A percentile compares a stretch with the other conserved stretches of the same genome.
Evolutionary conservation across 1,284 basidiomycete genomes (phyloP).

Genomic region (Cryptococcus hybrid): DNA sequence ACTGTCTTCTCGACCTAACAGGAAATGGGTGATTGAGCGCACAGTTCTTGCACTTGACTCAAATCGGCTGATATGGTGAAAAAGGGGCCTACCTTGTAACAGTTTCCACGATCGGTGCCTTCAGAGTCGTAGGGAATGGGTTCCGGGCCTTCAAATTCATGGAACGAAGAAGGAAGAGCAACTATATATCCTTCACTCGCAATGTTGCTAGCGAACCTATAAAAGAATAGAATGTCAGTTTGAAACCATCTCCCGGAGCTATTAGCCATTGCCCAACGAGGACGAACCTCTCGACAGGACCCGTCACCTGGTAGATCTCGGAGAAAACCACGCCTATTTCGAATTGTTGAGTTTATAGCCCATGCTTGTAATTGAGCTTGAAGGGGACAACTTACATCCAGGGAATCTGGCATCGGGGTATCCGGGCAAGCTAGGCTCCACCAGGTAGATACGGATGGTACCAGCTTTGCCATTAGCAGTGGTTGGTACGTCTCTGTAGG

Average conservation of each 20-base stretch:
- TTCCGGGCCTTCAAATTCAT: constrained; percentile 86
- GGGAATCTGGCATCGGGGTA: constrained; percentile 52
- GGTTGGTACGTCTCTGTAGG: constrained; percentile 70
- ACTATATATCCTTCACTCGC: constrained; percentile 67
- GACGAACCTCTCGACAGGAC: constrained; percentile 38
- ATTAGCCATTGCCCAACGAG: not conserved
- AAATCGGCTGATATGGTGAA: not conserved
- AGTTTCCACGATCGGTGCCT: constrained; percentile 87
- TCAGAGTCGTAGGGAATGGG: constrained; percentile 80
- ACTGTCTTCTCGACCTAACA: constrained; percentile 76
- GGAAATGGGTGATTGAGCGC: not conserved
- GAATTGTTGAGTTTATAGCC: not conserved
- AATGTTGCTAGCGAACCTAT: constrained; percentile 81
- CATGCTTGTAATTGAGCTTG: not conserved
- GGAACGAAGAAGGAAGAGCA: constrained; percentile 57
- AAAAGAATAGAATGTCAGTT: not conserved
- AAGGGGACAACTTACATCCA: constrained; percentile 30
- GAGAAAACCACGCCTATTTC: constrained; percentile 43
- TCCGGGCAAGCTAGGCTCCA: constrained; percentile 47
- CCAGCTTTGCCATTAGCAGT: constrained; percentile 60
- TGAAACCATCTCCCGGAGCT: no score
- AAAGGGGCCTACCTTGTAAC: constrained; percentile 65
- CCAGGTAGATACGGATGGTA: constrained; percentile 64
- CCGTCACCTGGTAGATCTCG: constrained; percentile 54
- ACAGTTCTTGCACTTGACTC: not conserved